phyloP scores from a whole-genome alignment of 179 eudicot genomes.

The Beta lomatogona region DNA sequence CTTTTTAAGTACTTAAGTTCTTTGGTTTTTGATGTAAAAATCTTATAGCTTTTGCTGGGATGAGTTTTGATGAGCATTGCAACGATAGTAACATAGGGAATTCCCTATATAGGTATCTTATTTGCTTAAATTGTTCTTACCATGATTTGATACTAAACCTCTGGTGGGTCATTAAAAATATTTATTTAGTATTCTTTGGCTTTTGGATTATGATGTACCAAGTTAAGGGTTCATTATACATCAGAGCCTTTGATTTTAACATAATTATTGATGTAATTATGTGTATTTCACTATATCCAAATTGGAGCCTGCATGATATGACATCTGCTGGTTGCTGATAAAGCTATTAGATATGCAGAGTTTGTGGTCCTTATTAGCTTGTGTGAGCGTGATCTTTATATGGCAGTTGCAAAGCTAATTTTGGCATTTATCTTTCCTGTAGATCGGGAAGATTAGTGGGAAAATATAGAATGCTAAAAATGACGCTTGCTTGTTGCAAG shows the following conservation, averaged over 20 bases:
- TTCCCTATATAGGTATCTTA: background rate
- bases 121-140: background rate
- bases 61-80: background rate
- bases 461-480: constrained; percentile 50
- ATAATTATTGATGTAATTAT: background rate
- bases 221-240: no score
- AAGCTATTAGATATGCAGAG: background rate
- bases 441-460: constrained; percentile 24
- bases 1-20: background rate
- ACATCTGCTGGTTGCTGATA: constrained; percentile 8
- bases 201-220: background rate
- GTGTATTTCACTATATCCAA: constrained; percentile 2
- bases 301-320: background rate
- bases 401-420: constrained; percentile 15
- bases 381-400: constrained; percentile 13
- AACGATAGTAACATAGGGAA: background rate
- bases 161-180: background rate
- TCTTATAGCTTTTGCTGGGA: background rate
- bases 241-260: background rate
- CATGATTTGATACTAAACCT: background rate
- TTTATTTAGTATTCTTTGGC: background rate
- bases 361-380: constrained; percentile 10
- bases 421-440: constrained; percentile 22
- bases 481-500: constrained; percentile 79
- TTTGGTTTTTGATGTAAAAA: background rate